Evolutionary conservation across 2,329 filamentous ascomycete genomes (phyloP).

Genomic region (Fusarium vanettenii): DNA sequence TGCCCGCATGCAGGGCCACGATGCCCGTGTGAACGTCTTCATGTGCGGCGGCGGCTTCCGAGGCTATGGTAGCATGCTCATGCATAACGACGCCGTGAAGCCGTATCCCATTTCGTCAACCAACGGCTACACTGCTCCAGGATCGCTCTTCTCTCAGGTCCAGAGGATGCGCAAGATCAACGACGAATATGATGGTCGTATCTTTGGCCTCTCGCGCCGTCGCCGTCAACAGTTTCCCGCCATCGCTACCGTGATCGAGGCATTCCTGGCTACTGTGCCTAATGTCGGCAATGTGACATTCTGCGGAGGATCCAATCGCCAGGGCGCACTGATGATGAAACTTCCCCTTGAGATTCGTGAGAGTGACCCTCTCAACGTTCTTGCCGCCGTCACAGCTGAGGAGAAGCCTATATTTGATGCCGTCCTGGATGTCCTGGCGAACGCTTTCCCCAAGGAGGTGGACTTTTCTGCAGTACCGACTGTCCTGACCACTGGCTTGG

Average conservation of each 20-base stretch:
- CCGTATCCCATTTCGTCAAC: conserved; percentile 88
- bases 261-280: conserved; percentile 76
- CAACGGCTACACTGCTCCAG: conserved; percentile 78
- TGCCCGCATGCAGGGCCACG: conserved; percentile 47
- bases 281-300: conserved; percentile 81
- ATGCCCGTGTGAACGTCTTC: conserved; percentile 74
- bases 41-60: conserved; percentile 91
- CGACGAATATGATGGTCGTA: conserved; percentile 62
- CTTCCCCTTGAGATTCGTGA: conserved; percentile 70
- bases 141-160: conserved; percentile 68
- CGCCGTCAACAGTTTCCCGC: conserved; percentile 86
- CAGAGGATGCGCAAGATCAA: conserved; percentile 64
- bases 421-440: conserved; percentile 52
- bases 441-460: conserved; percentile 55
- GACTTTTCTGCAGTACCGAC: conserved; percentile 53
- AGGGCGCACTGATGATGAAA: conserved; percentile 82
- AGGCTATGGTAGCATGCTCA: conserved; percentile 90
- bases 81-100: conserved; percentile 77
- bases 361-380: conserved; percentile 70
- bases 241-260: conserved; percentile 82
- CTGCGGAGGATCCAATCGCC: conserved; percentile 87
- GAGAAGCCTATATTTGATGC: conserved; percentile 50
- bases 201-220: conserved; percentile 83
- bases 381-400: conserved; percentile 37
- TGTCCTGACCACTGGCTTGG: conserved; percentile 57